Evolutionary conservation across 2,329 filamentous ascomycete genomes (phyloP), one percentile per base, ranked within the genome.

Genomic region (Cercospora beticola): DNA sequence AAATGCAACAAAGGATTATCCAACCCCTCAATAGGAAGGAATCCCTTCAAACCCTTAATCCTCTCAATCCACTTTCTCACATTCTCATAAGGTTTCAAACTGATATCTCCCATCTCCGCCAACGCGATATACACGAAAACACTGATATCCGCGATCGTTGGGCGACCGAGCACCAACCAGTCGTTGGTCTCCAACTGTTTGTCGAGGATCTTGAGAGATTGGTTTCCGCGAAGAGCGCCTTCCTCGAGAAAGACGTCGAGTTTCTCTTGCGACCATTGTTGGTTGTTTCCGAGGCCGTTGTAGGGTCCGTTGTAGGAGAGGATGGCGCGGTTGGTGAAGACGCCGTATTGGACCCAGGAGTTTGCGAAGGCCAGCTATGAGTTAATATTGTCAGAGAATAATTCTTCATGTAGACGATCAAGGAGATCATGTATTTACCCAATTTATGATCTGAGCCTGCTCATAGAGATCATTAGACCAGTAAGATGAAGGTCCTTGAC

Each of bases 241-340:
- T 66, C 61, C 52, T 69, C 68, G 61, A 65, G 69, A 28, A 68
- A 30, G 86, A 85, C 65, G 83, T 84, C 72, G 86, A 86, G 71
- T 88, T 83, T 70, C 86, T 82, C 79, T 84, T 87, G 88, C 88
- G 68, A 12, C 65, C 68, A 68, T 7, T 65, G 90, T 70, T 88
- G 88, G 74, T 88, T 89, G 75, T 60, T 64, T 52, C 69, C 72
- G 4, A 69, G 67, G 18, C 69, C 65, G 52, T 72, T 69, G 40
- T 67, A 66, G 23, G 71, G 68, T 5, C 71, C 68, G 26, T 68
- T 66, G 66, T 71, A 74, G 14, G 68, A 67, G 62, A 74, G 65
- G 31, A 74, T 72, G 62, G 72, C 73, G 26, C 72, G 68, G 26
- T 68, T 69, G 26, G 70, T 74, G 61, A 66, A 68, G n/a, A 71